Evolutionary conservation across 805 yeast species (phyloP).

Genomic region (Kuraishia hungarica): DNA sequence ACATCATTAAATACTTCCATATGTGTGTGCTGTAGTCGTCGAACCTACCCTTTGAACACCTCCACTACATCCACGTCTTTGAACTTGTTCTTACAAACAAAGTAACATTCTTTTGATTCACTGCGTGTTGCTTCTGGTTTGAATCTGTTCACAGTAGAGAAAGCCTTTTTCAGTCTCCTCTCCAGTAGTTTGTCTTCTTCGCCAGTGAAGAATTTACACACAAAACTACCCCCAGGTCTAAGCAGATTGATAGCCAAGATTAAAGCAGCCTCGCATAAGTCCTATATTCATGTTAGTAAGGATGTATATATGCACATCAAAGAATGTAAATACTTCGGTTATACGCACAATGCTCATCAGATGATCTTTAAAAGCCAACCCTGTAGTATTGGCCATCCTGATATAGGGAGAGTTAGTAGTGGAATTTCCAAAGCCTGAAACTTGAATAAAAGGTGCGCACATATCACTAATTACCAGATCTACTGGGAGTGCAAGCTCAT

Average conservation of each 20-base stretch:
- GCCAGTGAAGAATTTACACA: constrained; percentile 84
- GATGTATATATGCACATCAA: not conserved
- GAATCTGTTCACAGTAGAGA: constrained; percentile 53
- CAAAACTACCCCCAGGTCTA: constrained; percentile 60
- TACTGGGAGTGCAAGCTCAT: constrained; percentile 28
- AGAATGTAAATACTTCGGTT: constrained; percentile 3
- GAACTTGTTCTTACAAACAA: constrained; percentile 54
- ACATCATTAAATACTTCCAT: no score
- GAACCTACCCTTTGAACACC: constrained; percentile 27
- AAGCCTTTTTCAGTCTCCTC: constrained; percentile 44
- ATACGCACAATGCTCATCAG: constrained; percentile 58
- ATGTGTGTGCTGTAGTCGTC: no score
- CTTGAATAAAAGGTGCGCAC: constrained; percentile 61
- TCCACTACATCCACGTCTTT: constrained; percentile 29
- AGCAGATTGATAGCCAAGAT: constrained; percentile 66
- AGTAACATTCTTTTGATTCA: constrained; percentile 78
- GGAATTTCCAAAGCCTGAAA: constrained; percentile 42
- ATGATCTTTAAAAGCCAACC: constrained; percentile 76
- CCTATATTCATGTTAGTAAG: constrained; percentile 25
- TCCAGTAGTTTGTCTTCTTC: constrained; percentile 65
- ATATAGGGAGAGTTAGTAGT: constrained; percentile 71
- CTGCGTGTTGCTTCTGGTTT: constrained; percentile 79
- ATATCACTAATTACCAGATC: constrained; percentile 74
- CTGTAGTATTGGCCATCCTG: constrained; percentile 94
- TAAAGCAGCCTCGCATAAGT: constrained; percentile 86